Percentiles rank a stretch among this genome's conserved stretches.
phyloP scores from a whole-genome alignment of 768 basidiomycete genomes.

The Lactarius hatsudake region DNA sequence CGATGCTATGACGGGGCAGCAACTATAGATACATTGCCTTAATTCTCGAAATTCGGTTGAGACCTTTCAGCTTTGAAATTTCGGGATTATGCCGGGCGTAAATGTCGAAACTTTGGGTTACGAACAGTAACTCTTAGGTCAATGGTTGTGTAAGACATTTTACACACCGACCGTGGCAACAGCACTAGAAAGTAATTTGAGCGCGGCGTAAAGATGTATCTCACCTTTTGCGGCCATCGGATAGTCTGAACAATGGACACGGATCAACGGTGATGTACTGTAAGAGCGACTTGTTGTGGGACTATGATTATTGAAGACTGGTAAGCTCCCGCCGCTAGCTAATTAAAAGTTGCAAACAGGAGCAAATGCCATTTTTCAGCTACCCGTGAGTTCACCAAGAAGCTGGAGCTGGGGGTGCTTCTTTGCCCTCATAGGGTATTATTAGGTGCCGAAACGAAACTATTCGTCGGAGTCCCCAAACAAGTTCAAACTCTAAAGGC shows the following conservation, averaged over 20 bases:
- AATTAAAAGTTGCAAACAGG: neutral
- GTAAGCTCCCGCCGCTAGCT: neutral
- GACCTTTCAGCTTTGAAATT: constrained; percentile 1
- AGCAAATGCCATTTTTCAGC: neutral
- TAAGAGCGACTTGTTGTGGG: neutral
- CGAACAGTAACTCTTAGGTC: too few species aligned
- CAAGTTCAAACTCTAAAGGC: neutral
- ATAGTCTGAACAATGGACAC: neutral
- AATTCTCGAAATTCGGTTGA: constrained; percentile 5
- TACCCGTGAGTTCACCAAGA: neutral
- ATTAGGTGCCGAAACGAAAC: neutral
- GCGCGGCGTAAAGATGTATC: neutral
- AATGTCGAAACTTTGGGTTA: neutral
- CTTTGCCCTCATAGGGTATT: neutral
- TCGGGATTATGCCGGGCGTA: neutral
- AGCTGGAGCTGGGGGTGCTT: neutral
- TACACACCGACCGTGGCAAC: neutral
- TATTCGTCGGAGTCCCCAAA: neutral
- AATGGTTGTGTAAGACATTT: neutral
- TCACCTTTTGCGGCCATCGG: neutral
- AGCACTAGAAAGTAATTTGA: neutral
- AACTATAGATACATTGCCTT: neutral
- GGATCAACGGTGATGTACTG: neutral
- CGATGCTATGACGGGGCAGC: neutral
- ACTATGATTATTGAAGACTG: neutral